phyloP scores from a whole-genome alignment of 2,329 filamentous ascomycete genomes.

The Alternaria metachromatica region DNA sequence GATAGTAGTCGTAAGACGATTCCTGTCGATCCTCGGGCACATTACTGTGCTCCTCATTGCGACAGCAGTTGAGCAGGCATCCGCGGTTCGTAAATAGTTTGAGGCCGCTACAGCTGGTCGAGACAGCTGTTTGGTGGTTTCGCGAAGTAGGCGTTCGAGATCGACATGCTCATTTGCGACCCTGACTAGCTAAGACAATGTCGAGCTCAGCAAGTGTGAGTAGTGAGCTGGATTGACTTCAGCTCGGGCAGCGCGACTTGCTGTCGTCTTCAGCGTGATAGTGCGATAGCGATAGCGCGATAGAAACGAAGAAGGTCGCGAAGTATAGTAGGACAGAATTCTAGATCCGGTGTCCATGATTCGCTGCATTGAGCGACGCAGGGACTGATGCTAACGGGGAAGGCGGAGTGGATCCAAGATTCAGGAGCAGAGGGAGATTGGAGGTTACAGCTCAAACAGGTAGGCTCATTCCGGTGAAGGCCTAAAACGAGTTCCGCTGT shows the following conservation, averaged over 20 bases:
- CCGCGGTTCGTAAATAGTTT: neutral
- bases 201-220: neutral
- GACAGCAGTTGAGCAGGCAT: neutral
- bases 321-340: neutral
- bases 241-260: neutral
- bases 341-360: conserved; percentile 16
- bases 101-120: neutral
- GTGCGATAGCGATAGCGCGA: neutral
- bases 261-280: neutral
- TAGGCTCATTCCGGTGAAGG: conserved; percentile 14
- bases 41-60: neutral
- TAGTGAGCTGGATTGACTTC: neutral
- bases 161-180: neutral
- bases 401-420: conserved; percentile 2
- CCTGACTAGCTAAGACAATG: neutral
- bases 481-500: conserved; percentile 12
- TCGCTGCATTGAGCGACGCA: neutral
- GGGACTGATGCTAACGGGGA: conserved; percentile 5
- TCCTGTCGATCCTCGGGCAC: neutral
- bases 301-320: neutral
- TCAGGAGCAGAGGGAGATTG: conserved; percentile 6
- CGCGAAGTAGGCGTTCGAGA: neutral
- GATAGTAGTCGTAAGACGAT: neutral
- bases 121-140: neutral
- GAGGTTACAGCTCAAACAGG: neutral